Base-by-base conservation (phyloP, 371 early-diverging fungal species). In the Paraphysoderma sedebokerense region DNA sequence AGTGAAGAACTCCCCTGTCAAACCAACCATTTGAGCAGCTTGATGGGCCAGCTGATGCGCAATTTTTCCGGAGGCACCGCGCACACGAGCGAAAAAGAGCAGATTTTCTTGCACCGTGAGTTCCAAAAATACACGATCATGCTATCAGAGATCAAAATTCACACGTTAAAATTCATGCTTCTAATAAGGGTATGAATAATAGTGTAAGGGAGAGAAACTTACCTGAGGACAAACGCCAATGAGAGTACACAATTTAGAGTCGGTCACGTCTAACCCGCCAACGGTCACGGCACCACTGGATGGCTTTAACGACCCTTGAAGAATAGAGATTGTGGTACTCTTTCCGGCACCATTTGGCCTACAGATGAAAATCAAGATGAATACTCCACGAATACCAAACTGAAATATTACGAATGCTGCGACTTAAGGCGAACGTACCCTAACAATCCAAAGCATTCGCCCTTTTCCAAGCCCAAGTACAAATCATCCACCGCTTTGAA, bases 401-500 rank as follows among this genome's bases (percentile, higher is more conserved):
- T n/a, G n/a, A n/a, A n/a, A n/a, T n/a, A n/a, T n/a, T n/a, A n/a
- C n/a, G n/a, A n/a, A n/a, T n/a, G n/a, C n/a, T n/a, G n/a, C n/a
- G n/a, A n/a, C n/a, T n/a, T 36, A 36, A 36, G 17, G 19, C n/a
- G n/a, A 37, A 22, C 49, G 22, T 7, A 17, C 72, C 81, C n/a
- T 8, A 83, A 56, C 29, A 82, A 51, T 1, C 82, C 81, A 66
- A 80, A 80, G 23, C 70, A 63, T 2, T 62, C 50, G 38, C 63
- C 60, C 32, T 59, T 52, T 30, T 80, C 79, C 1, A 77, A 69
- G 1, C 77, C 75, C 29, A 81, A 62, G 22, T 75, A 75, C 24
- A 81, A 65, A 42, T 74, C 72, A 54, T 75, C 66, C 17, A 81
- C 77, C 0, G 82, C 84, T n/a, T n/a, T n/a, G n/a, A n/a, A n/a